Evolutionary conservation across 257 asterid species (phyloP).

Genomic region (Solanum corneliomulleri): DNA sequence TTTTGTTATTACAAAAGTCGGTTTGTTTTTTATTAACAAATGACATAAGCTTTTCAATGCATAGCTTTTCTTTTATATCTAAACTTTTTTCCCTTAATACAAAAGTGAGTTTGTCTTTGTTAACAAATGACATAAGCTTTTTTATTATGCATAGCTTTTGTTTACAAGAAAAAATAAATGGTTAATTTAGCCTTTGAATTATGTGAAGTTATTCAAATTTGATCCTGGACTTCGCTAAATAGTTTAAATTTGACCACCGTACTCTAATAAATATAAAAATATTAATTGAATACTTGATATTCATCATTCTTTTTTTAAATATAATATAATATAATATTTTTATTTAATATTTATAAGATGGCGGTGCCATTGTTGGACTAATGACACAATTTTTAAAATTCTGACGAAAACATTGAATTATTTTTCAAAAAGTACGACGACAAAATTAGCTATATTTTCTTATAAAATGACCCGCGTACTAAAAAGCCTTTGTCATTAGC

Average conservation of each 20-base stretch:
- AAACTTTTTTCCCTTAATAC: no score
- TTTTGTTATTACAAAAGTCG: no score
- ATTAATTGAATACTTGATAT: no score
- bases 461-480: background rate
- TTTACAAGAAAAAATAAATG: no score
- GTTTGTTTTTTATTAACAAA: background rate
- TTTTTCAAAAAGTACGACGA: background rate
- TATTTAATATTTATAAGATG: no score
- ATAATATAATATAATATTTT: no score
- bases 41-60: background rate
- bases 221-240: background rate
- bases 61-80: no score
- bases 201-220: no score
- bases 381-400: background rate
- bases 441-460: background rate
- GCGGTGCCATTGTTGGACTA: background rate
- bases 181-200: no score
- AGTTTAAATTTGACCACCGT: background rate
- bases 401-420: no score
- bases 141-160: background rate
- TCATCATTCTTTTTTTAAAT: background rate
- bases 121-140: background rate
- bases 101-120: background rate
- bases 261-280: background rate
- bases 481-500: background rate